These are phyloP conservation scores for Zangia roseola DNA, from an alignment of 768 basidiomycete genomes.

Conservation along the genomic window DNA sequence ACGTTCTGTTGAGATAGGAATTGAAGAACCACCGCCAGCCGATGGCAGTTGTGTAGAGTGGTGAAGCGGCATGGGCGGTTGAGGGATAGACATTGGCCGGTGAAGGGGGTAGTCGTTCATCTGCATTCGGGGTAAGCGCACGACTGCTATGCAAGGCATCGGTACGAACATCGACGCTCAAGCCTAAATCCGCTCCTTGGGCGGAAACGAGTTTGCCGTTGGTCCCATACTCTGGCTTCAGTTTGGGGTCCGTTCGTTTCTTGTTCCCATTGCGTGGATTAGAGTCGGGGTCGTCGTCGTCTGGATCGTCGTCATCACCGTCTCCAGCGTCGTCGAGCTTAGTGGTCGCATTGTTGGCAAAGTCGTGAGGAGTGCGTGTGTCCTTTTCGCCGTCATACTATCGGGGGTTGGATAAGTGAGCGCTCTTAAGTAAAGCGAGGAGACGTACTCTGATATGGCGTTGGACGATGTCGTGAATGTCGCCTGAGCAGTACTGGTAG, in stretches of 20 bases:
- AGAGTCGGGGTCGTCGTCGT: conserved; percentile 32
- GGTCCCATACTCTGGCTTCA: conserved; percentile 29
- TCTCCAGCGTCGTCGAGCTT: conserved; percentile 39
- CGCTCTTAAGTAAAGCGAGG: conserved; percentile 2
- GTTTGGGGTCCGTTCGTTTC: conserved; percentile 26
- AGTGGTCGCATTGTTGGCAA: conserved; percentile 36
- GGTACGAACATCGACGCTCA: conserved; percentile 27
- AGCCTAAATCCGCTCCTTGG: conserved; percentile 16
- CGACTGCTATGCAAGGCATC: neutral
- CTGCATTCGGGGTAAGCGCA: conserved; percentile 16
- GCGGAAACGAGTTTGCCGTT: conserved; percentile 19
- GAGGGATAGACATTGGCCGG: conserved; percentile 33
- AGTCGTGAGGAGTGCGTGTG: conserved; percentile 48
- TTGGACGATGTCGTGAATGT: conserved; percentile 68
- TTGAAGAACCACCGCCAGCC: conserved; percentile 21
- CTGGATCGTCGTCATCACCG: conserved; percentile 38
- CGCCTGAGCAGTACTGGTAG: conserved; percentile 76
- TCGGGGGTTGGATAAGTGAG: neutral
- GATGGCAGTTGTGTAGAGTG: conserved; percentile 27
- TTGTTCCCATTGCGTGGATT: conserved; percentile 17
- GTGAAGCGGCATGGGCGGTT: conserved; percentile 32
- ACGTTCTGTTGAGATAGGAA: conserved; percentile 35
- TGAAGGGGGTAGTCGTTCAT: conserved; percentile 29
- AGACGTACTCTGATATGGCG: conserved; percentile 54
- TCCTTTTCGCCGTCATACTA: conserved; percentile 56